These are phyloP conservation scores for Blastobotrys robertii DNA, from an alignment of 805 yeast genomes.

Conservation along the genomic window DNA sequence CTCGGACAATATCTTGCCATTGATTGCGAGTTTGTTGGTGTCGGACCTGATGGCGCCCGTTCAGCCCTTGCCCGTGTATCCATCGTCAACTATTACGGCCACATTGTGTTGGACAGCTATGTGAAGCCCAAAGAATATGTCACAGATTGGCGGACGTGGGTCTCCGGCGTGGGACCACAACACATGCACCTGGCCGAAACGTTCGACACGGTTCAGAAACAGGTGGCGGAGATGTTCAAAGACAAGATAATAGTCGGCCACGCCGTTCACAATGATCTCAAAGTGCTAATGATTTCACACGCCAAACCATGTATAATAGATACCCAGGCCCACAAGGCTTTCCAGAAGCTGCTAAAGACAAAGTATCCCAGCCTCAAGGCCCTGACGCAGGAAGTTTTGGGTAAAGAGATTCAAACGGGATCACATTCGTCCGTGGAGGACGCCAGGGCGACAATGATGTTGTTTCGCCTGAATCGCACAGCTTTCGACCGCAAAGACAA, in stretches of 20 bases:
- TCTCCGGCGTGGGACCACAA: conserved; percentile 69
- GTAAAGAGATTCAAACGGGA: conserved; percentile 56
- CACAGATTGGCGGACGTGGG: conserved; percentile 90
- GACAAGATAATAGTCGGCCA: conserved; percentile 61
- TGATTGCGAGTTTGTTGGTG: conserved; percentile 94
- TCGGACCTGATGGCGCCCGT: conserved; percentile 56
- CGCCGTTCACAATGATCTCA: conserved; percentile 71
- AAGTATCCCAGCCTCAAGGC: conserved; percentile 71
- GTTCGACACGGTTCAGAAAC: conserved; percentile 56
- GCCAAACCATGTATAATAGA: conserved; percentile 59
- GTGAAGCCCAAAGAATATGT: conserved; percentile 70
- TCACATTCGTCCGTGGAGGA: conserved; percentile 86
- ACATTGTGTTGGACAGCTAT: conserved; percentile 56
- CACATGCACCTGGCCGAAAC: conserved; percentile 60
- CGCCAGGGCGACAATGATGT: conserved; percentile 77
- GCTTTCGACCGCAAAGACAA: no score
- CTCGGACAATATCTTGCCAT: conserved; percentile 71
- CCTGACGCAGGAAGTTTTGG: conserved; percentile 46
- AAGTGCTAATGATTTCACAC: conserved; percentile 55
- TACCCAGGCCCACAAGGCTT: conserved; percentile 56
- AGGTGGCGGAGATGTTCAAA: conserved; percentile 42
- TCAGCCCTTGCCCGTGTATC: conserved; percentile 82
- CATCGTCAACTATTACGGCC: conserved; percentile 74
- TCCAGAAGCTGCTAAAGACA: conserved; percentile 41
- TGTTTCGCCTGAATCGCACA: conserved; percentile 44